Evolutionary conservation across 331 rosid genomes (phyloP).

Genomic region (Malus hybrid): DNA sequence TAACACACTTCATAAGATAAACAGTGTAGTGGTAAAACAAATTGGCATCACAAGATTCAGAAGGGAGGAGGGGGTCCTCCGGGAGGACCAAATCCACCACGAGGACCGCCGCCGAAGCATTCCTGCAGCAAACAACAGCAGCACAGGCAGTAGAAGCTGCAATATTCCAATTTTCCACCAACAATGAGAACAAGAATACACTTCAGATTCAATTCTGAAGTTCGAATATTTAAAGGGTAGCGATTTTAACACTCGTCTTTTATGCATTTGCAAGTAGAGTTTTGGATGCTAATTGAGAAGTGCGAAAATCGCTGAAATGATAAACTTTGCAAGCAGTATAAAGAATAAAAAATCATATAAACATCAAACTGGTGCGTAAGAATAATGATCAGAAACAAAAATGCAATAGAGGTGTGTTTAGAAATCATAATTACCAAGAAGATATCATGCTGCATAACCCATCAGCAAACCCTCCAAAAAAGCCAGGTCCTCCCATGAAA

Average conservation of each 20-base stretch:
- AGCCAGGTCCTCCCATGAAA: slow-evolving; percentile 31
- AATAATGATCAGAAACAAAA: neutral
- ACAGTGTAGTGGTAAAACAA: neutral
- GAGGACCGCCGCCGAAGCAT: slow-evolving; percentile 52
- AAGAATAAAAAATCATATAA: neutral
- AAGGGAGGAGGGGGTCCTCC: slow-evolving; percentile 14
- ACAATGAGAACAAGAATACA: neutral
- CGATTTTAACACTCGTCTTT: too few species aligned
- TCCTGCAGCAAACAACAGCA: slow-evolving; percentile 61
- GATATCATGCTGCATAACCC: slow-evolving; percentile 46
- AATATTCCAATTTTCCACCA: neutral
- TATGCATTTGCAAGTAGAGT: too few species aligned
- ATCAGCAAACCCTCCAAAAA: slow-evolving; percentile 50
- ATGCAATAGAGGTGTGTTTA: neutral
- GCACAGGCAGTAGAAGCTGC: slow-evolving; percentile 66
- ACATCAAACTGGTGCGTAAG: neutral
- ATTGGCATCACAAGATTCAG: neutral
- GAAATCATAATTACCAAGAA: slow-evolving; percentile 41
- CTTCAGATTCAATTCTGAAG: neutral
- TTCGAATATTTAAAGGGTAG: too few species aligned
- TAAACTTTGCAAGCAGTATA: neutral
- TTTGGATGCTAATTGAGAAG: too few species aligned
- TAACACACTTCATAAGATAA: neutral
- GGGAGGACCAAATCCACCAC: slow-evolving; percentile 34
- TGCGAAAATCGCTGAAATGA: too few species aligned